Conservation (phyloP, 164 flowering plant species). For the Nymphaea thermarum region DNA sequence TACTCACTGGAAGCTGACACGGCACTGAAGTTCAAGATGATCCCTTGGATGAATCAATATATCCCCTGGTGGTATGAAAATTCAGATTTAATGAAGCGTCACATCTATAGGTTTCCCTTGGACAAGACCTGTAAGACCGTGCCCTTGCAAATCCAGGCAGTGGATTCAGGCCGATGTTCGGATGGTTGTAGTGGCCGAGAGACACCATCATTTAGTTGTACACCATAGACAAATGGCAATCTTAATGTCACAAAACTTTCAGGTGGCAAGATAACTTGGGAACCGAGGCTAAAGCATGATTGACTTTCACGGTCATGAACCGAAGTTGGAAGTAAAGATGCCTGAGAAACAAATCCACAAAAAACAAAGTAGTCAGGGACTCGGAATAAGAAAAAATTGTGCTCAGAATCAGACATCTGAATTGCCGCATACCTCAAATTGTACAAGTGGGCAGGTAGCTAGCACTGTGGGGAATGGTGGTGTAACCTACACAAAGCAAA, state of each 20-base stretch:
- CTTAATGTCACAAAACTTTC: slow-evolving; percentile 74
- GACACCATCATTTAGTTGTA: slow-evolving; percentile 44
- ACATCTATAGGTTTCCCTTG: slow-evolving; percentile 16
- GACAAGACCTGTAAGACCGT: slow-evolving; percentile 57
- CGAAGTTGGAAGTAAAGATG: slow-evolving; percentile 50
- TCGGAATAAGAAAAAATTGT: not conserved
- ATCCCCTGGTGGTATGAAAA: too few species aligned
- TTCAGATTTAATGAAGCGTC: too few species aligned
- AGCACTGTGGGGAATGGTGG: slow-evolving; percentile 68
- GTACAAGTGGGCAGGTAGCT: slow-evolving; percentile 58
- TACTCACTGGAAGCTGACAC: too few species aligned
- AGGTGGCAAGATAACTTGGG: slow-evolving; percentile 71
- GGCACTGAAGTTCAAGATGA: too few species aligned
- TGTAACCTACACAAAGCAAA: slow-evolving; percentile 51
- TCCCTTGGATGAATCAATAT: too few species aligned
- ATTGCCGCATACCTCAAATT: slow-evolving; percentile 56
- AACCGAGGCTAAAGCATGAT: slow-evolving; percentile 61
- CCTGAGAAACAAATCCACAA: slow-evolving; percentile 25
- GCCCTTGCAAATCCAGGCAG: slow-evolving; percentile 70
- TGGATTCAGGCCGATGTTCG: slow-evolving; percentile 63
- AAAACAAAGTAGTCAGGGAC: not conserved
- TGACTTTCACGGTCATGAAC: slow-evolving; percentile 38
- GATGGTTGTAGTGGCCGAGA: slow-evolving; percentile 53
- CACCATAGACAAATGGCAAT: slow-evolving; percentile 84
- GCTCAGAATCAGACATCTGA: not conserved